Percentiles rank a stretch among this genome's conserved stretches.
Conservation (phyloP, 805 yeast species). For the Cyberlindnera veronae region DNA sequence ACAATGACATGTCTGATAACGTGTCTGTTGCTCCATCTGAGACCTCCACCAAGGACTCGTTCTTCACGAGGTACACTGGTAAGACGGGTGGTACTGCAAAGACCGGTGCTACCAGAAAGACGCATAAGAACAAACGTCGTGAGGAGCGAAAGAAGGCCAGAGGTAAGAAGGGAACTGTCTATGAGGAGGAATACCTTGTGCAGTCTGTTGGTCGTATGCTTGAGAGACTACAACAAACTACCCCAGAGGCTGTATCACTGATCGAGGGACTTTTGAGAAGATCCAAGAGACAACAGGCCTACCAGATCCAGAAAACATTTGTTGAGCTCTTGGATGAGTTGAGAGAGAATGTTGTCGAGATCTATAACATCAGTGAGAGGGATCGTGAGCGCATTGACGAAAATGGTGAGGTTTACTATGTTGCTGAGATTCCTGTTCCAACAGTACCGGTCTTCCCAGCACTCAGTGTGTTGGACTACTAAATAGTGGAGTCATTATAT, state of each 20-base stretch:
- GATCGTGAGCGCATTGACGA: constrained; percentile 90
- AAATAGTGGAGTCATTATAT: constrained; percentile 4
- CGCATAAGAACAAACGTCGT: constrained; percentile 88
- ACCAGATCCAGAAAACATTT: constrained; percentile 69
- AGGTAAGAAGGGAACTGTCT: constrained; percentile 96
- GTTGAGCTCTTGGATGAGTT: constrained; percentile 53
- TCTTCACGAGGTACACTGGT: constrained; percentile 94
- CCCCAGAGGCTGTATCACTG: constrained; percentile 67
- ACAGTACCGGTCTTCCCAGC: constrained; percentile 58
- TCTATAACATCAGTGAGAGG: constrained; percentile 75
- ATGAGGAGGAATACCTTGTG: constrained; percentile 93
- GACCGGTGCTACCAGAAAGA: constrained; percentile 91
- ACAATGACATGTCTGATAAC: constrained; percentile 78
- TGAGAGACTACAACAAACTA: constrained; percentile 74
- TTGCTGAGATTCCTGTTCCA: constrained; percentile 77
- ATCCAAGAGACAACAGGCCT: constrained; percentile 71
- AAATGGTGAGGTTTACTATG: constrained; percentile 74
- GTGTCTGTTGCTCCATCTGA: constrained; percentile 94
- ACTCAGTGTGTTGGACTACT: constrained; percentile 57
- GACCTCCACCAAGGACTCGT: constrained; percentile 87
- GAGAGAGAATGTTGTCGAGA: constrained; percentile 63
- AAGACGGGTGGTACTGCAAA: constrained; percentile 94
- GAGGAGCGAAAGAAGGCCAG: constrained; percentile 95
- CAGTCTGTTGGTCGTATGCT: constrained; percentile 83
- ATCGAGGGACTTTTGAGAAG: constrained; percentile 77